phyloP scores from a whole-genome alignment of 2,329 filamentous ascomycete species.

The Talaromyces pinophilus region DNA sequence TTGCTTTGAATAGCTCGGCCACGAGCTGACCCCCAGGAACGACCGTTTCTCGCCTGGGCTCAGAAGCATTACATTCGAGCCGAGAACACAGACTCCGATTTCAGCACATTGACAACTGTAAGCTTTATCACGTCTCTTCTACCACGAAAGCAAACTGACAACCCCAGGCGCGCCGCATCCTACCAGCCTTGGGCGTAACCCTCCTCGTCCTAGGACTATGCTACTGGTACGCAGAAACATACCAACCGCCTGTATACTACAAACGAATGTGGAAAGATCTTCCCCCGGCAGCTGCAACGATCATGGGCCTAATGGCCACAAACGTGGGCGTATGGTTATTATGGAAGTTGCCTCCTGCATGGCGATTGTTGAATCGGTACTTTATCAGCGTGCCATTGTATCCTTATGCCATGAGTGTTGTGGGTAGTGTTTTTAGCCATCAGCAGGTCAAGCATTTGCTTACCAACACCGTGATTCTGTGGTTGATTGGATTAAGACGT shows the following conservation, averaged over 20 bases:
- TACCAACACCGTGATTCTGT: constrained; percentile 57
- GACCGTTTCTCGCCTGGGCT: constrained; percentile 46
- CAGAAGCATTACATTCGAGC: constrained; percentile 46
- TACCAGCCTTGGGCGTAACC: constrained; percentile 46
- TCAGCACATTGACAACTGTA: constrained; percentile 41
- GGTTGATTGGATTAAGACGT: constrained; percentile 56
- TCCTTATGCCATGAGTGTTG: constrained; percentile 54
- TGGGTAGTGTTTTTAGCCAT: constrained; percentile 61
- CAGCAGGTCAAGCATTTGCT: constrained; percentile 54
- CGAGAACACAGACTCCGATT: constrained; percentile 37
- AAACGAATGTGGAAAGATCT: constrained; percentile 54
- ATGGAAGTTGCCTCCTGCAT: constrained; percentile 57
- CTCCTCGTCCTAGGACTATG: constrained; percentile 44
- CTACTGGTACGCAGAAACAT: constrained; percentile 50
- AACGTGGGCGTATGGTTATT: constrained; percentile 55
- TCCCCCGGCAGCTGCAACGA: constrained; percentile 55
- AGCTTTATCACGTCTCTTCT: constrained; percentile 3
- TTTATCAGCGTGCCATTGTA: constrained; percentile 56
- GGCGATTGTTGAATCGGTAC: constrained; percentile 59
- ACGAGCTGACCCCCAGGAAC: constrained; percentile 43
- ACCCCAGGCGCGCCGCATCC: constrained; percentile 47
- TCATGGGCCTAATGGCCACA: constrained; percentile 51
- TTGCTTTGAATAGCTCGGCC: constrained; percentile 34
- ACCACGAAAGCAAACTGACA: background rate
- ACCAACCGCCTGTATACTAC: constrained; percentile 50